phyloP scores from a whole-genome alignment of 2,329 filamentous ascomycete genomes.

The Phialocephala sp. region DNA sequence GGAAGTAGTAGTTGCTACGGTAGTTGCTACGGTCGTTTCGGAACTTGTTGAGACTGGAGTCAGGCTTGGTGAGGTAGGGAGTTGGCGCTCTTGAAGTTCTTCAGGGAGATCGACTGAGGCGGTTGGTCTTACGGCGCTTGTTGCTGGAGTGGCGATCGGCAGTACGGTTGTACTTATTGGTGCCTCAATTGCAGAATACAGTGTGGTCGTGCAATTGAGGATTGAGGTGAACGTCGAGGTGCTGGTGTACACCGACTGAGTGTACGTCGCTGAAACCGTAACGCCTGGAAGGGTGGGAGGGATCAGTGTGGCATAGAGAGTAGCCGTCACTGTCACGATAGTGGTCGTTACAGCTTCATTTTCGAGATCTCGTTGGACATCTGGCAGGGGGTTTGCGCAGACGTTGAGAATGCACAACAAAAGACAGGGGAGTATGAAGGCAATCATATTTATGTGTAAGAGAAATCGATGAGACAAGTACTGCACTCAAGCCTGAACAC shows the following conservation, averaged over 20 bases:
- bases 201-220: conserved; percentile 3
- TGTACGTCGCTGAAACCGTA: conserved; percentile 5
- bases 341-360: neutral
- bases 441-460: neutral
- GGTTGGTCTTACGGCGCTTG: neutral
- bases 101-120: neutral
- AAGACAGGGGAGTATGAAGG: neutral
- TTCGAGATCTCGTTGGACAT: neutral
- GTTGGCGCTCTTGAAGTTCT: conserved; percentile 1
- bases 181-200: neutral
- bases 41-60: neutral
- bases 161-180: neutral
- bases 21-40: neutral
- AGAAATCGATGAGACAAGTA: neutral
- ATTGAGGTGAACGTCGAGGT: neutral
- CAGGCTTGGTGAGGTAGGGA: neutral
- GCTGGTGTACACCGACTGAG: conserved; percentile 2
- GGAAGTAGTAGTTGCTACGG: neutral
- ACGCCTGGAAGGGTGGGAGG: conserved; percentile 2
- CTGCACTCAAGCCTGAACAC: neutral
- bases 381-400: neutral
- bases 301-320: conserved; percentile 5
- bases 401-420: neutral
- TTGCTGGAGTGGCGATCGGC: neutral
- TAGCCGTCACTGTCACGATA: neutral